Base-by-base conservation (phyloP, 805 yeast species). In the Hanseniaspora jakobsenii region DNA sequence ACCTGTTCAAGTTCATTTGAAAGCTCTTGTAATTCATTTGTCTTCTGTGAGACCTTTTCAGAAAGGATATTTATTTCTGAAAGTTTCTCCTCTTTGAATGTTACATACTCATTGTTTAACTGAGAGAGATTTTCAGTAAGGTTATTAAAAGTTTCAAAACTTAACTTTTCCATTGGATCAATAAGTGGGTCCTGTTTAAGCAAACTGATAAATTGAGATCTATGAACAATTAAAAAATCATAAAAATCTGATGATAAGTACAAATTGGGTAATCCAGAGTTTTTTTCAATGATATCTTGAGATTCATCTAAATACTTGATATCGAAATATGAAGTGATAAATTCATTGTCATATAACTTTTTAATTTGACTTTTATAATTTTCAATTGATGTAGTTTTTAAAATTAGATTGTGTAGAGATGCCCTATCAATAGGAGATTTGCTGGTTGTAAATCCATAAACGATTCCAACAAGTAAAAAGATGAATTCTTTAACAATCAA, bases 391-490 rank as follows among this genome's bases (percentile, higher is more conserved):
- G 89, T 64, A n/a, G 80, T 70, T 49, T 76, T 78, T 1, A 70
- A 63, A n/a, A 91, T 63, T 37, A 83, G 60, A 3, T 74, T 61
- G 54, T 77, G 77, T 18, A 84, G 63, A 5, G 75, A 80, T 1
- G 58, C 58, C 50, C 97, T 64, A 1, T 77, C 50, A 12, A 76
- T 58, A 3, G 86, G 80, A 2, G 68, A 62, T 3, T 55, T 54
- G 38, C 67, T 61, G 1, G 77, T 67, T 0, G 96, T 84, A 56
- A 87, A 89, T 49, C 86, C 96, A 56, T 83, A 91, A 1, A 77
- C 68, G 2, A 81, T 67, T 30, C 95, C 95, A 9, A 91, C 56
- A 19, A 87, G 61, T 18, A 80, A 64, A 0, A 83, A 69, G 3
- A 79, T 70, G 70, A 86, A 66, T 1, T 95, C 87, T 55, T 82